Evolutionary conservation across 1,284 basidiomycete species (phyloP).

Genomic region (Pseudozyma pruni): DNA sequence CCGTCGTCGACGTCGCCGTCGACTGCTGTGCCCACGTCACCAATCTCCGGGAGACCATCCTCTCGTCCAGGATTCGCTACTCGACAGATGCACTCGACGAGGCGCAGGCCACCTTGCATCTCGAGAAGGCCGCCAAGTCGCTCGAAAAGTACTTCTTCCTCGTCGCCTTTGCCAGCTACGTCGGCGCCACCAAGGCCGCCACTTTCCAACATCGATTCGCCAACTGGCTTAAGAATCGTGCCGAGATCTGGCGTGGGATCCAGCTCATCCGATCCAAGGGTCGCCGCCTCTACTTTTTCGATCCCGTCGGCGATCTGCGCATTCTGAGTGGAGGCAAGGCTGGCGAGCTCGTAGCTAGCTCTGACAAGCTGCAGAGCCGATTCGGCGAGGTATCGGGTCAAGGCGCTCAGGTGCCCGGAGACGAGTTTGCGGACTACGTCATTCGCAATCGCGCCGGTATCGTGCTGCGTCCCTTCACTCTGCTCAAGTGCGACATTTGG

Average conservation of each 20-base stretch:
- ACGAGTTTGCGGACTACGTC: constrained; percentile 67
- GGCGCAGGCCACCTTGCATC: constrained; percentile 42
- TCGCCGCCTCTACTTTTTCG: constrained; percentile 64
- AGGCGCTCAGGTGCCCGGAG: constrained; percentile 57
- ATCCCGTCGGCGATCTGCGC: constrained; percentile 65
- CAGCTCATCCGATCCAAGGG: constrained; percentile 52
- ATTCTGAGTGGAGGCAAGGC: constrained; percentile 53
- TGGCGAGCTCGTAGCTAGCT: constrained; percentile 46
- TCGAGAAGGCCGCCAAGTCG: constrained; percentile 64
- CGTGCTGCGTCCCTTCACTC: constrained; percentile 61
- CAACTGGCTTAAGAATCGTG: constrained; percentile 84
- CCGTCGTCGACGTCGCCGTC: constrained; percentile 62
- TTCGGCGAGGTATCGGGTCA: constrained; percentile 49
- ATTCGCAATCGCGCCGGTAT: constrained; percentile 65
- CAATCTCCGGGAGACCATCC: constrained; percentile 64
- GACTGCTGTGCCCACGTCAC: constrained; percentile 64
- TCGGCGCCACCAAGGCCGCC: constrained; percentile 76
- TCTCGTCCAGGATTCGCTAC: constrained; percentile 57
- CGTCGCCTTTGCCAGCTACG: constrained; percentile 91
- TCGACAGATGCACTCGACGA: constrained; percentile 57
- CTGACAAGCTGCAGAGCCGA: constrained; percentile 42
- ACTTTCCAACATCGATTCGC: constrained; percentile 80
- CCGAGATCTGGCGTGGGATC: constrained; percentile 84
- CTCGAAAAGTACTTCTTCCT: constrained; percentile 84
- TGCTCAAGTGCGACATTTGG: constrained; percentile 67